Conservation (phyloP, 2,329 filamentous ascomycete genomes). For the Fusarium penzigii region DNA sequence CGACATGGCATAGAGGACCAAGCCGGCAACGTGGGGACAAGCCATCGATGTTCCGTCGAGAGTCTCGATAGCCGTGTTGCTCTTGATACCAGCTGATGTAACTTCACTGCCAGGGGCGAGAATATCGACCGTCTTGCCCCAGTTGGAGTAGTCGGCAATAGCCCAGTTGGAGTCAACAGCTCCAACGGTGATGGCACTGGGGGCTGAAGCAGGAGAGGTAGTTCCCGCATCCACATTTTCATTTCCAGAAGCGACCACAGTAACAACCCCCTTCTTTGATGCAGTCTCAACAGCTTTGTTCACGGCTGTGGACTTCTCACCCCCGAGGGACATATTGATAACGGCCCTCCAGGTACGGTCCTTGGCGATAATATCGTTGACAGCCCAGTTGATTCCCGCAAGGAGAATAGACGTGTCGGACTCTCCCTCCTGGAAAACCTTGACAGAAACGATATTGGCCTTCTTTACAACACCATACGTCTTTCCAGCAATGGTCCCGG, state of each 20-base stretch:
- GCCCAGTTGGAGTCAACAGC: conserved; percentile 39
- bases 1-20: conserved; percentile 50
- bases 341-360: conserved; percentile 43
- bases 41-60: conserved; percentile 67
- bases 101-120: conserved; percentile 51
- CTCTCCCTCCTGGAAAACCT: conserved; percentile 41
- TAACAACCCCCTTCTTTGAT: conserved; percentile 47
- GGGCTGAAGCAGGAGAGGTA: conserved; percentile 35
- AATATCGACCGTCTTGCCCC: conserved; percentile 49
- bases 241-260: conserved; percentile 59
- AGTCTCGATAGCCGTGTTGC: conserved; percentile 43
- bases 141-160: conserved; percentile 52
- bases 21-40: conserved; percentile 59
- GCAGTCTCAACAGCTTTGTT: conserved; percentile 51
- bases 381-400: conserved; percentile 43
- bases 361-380: conserved; percentile 44
- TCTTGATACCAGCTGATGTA: conserved; percentile 49
- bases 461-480: conserved; percentile 46
- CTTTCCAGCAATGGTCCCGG: conserved; percentile 37
- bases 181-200: conserved; percentile 36
- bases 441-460: conserved; percentile 45
- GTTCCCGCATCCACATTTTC: conserved; percentile 31
- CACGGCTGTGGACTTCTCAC: conserved; percentile 45
- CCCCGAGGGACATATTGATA: conserved; percentile 59
- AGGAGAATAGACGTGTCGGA: conserved; percentile 34